These are phyloP conservation scores for Boletus coccyginus DNA, from an alignment of 768 basidiomycete genomes.

Conservation along the genomic window DNA sequence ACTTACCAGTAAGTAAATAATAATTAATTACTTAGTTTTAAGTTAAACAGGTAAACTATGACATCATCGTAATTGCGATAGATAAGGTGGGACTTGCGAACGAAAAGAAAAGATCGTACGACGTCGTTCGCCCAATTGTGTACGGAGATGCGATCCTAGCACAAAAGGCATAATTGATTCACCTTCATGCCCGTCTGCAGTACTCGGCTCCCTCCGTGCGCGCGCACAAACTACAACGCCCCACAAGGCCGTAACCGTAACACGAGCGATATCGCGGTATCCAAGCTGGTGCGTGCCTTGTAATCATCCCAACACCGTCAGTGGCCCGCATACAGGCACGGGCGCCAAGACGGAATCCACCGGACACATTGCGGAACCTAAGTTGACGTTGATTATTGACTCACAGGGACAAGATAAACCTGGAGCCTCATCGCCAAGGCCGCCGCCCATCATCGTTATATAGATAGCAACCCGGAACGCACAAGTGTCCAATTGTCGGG, in stretches of 20 bases:
- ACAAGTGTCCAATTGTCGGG: not conserved
- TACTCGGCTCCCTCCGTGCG: not conserved
- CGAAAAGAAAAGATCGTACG: not conserved
- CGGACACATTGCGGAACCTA: not conserved
- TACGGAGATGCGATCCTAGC: not conserved
- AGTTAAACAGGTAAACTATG: not conserved
- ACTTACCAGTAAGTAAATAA: not conserved
- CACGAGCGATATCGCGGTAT: not conserved
- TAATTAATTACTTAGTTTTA: too few relatives aligned
- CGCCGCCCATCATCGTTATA: not conserved
- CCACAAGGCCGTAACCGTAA: not conserved
- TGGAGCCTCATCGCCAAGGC: conserved; percentile 8
- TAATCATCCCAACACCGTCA: not conserved
- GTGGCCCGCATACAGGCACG: not conserved
- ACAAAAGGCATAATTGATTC: too few relatives aligned
- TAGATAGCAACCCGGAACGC: not conserved
- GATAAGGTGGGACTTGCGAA: not conserved
- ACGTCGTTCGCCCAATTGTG: not conserved
- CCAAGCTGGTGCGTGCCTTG: not conserved
- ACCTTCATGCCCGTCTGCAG: not conserved
- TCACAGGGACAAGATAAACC: not conserved
- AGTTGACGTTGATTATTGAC: not conserved
- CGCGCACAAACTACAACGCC: not conserved
- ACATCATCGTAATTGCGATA: conserved; percentile 9
- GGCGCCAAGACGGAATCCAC: not conserved